Conservation (phyloP, 148 eudicot genomes). For the Gaultheria prostrata region DNA sequence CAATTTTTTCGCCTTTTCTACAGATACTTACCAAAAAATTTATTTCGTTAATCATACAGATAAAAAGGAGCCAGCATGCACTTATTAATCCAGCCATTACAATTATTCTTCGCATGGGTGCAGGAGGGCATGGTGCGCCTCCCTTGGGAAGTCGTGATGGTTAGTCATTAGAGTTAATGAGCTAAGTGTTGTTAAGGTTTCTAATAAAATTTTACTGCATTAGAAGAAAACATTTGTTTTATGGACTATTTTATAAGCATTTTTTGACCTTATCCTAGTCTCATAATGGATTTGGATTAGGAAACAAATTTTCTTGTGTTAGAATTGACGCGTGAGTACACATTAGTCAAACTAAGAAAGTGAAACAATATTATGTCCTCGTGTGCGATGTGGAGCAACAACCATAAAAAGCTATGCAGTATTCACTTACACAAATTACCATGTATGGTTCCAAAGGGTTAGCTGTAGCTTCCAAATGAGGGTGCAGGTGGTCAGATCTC, state of each 20-base stretch:
- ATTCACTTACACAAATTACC: background rate
- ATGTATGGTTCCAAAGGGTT: background rate
- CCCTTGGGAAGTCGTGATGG: constrained; percentile 96
- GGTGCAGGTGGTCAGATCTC: background rate
- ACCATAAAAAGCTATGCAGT: too few relatives aligned
- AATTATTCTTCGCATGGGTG: constrained; percentile 85
- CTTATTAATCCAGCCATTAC: constrained; percentile 89
- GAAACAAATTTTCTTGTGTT: background rate
- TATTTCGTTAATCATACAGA: constrained; percentile 36
- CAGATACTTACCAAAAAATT: background rate
- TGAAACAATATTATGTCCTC: background rate
- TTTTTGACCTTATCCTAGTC: background rate
- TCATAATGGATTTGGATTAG: background rate
- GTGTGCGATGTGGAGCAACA: too few relatives aligned
- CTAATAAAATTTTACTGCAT: background rate
- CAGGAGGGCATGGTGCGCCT: constrained; percentile 98
- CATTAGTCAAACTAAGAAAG: background rate
- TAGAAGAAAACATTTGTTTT: background rate
- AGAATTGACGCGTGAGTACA: background rate
- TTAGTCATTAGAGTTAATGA: constrained; percentile 28
- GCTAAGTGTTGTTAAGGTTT: background rate
- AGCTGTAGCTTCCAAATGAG: background rate
- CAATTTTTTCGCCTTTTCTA: background rate
- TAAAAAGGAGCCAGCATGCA: constrained; percentile 92
- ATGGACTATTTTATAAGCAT: constrained; percentile 8